Evolutionary conservation across 306 rosid genomes (phyloP), one percentile per base, ranked within the genome.

Genomic region (Lagenaria siceraria): DNA sequence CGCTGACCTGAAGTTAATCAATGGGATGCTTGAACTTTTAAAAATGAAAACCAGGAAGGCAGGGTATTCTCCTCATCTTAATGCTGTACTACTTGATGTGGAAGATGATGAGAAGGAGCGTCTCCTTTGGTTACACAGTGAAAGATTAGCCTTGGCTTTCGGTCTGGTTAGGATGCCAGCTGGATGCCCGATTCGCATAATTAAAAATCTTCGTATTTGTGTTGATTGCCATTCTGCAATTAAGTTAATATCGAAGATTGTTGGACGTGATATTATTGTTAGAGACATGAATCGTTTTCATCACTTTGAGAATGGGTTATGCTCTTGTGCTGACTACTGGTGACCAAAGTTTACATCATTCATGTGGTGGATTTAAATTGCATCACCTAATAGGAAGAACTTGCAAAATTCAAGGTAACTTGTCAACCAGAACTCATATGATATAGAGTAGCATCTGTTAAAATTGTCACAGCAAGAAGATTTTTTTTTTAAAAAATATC

Each of bases 221-320:
- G 90, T 87, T 55, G 98, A 93, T 78, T 91, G 97, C 81, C 96
- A 93, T 83, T 81, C 82, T 77, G 95, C 83, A 12, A 65, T 91
- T 36, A 93, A 93, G 85, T 82, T 89, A 75, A 87, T 93, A 68
- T 85, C 97, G 4, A 86, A 83, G 83, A 77, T 79, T 58, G 86
- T 87, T 55, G 83, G 78, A 72, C 85, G 96, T 71, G 80, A 86
- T 68, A 88, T 93, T 60, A 64, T 88, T 69, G 82, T 93, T 62
- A 83, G 97, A 85, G 97, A 91, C 83, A 86, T 88, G 75, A 89
- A 87, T 82, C 87, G 92, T 60, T 93, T 88, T 80, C 98, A 93
- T 85, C 91, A 88, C 87, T 93, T 93, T 78, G 84, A 69, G 60
- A 86, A 79, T 71, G 98, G 98, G 13, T 63, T 77, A 17, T 91